Evolutionary conservation across 805 yeast species (phyloP).

Genomic region (Kazachstania taianensis): DNA sequence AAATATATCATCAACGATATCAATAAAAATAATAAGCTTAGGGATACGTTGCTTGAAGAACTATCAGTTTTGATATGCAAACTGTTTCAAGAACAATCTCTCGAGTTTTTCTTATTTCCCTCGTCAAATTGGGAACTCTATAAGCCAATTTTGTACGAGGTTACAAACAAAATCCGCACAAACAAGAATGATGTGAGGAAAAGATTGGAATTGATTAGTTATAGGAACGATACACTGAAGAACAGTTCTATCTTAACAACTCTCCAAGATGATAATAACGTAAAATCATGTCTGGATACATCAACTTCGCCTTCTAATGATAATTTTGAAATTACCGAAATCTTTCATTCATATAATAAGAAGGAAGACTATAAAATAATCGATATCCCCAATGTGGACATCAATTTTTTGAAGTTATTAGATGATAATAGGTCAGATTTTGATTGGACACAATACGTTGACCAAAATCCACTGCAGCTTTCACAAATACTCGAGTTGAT

Average conservation of each 20-base stretch:
- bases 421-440: slow-evolving; percentile 23
- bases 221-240: slow-evolving; percentile 63
- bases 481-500: slow-evolving; percentile 23
- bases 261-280: background rate
- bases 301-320: background rate
- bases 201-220: slow-evolving; percentile 50
- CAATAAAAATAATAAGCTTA: slow-evolving; percentile 28
- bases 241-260: slow-evolving; percentile 31
- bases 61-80: slow-evolving; percentile 23
- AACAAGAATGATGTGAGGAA: slow-evolving; percentile 26
- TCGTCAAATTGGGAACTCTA: slow-evolving; percentile 46
- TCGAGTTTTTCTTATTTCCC: slow-evolving; percentile 55
- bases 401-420: slow-evolving; percentile 15
- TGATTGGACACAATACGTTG: slow-evolving; percentile 27
- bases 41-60: slow-evolving; percentile 18
- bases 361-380: slow-evolving; percentile 25
- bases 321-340: background rate
- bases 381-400: slow-evolving; percentile 16
- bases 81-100: slow-evolving; percentile 26
- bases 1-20: slow-evolving; percentile 31
- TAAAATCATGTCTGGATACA: no score
- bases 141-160: slow-evolving; percentile 38
- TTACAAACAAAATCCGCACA: slow-evolving; percentile 19
- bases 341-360: background rate
- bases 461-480: slow-evolving; percentile 16